Percentiles rank a stretch among this genome's conserved stretches.
Conservation (phyloP, 2,329 filamentous ascomycete species). For the Ophiostoma montium region DNA sequence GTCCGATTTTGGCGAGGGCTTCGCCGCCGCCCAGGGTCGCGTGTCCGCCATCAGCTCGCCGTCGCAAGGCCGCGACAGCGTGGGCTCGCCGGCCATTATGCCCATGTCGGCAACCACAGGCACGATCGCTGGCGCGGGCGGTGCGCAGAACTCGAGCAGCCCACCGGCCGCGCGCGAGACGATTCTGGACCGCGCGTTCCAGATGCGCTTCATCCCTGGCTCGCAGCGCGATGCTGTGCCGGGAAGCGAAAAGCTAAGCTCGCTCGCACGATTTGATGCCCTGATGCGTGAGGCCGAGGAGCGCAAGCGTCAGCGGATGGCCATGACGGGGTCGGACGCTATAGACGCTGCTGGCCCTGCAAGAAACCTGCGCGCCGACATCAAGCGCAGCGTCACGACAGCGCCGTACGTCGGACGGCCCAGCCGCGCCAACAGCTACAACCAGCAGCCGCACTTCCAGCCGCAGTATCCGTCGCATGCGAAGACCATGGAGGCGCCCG, state of each 20-base stretch:
- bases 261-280: slow-evolving; percentile 50
- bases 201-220: slow-evolving; percentile 47
- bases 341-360: no score
- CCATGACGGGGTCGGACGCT: slow-evolving; percentile 19
- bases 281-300: slow-evolving; percentile 48
- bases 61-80: slow-evolving; percentile 37
- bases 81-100: slow-evolving; percentile 32
- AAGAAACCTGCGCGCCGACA: not conserved
- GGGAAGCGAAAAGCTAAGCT: slow-evolving; percentile 50
- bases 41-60: slow-evolving; percentile 45
- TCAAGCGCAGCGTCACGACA: slow-evolving; percentile 14
- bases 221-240: slow-evolving; percentile 34
- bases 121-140: slow-evolving; percentile 3
- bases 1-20: slow-evolving; percentile 43
- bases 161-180: slow-evolving; percentile 45
- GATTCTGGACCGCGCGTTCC: slow-evolving; percentile 53
- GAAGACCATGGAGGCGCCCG: slow-evolving; percentile 18
- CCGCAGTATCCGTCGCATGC: slow-evolving; percentile 7
- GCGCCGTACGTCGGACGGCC: slow-evolving; percentile 3
- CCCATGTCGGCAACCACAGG: slow-evolving; percentile 23
- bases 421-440: slow-evolving; percentile 11
- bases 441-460: not conserved
- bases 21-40: slow-evolving; percentile 44
- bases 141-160: slow-evolving; percentile 28
- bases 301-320: slow-evolving; percentile 25